Evolutionary conservation across 495 filamentous ascomycete genomes (phyloP), one percentile per base, ranked within the genome.

Genomic region (Apiosordaria backusii): DNA sequence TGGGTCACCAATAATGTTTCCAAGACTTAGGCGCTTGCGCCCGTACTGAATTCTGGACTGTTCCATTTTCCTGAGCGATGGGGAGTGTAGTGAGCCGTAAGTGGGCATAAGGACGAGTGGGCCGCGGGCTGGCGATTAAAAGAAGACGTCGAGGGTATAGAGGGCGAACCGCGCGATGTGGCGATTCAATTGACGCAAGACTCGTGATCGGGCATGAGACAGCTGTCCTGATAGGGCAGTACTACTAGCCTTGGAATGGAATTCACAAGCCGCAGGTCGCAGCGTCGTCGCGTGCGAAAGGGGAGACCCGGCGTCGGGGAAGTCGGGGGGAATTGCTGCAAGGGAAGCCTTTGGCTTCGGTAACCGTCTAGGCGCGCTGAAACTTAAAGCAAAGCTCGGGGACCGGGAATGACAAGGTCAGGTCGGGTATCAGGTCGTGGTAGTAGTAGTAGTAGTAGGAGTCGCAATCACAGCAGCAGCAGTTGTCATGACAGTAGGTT

Each of bases 1-100:
- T 2, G 96, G 96, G 80, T 98, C 94, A 70, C 95, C 95, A 59
- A 97, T 81, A 62, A 98, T 91, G 77, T 97, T 93, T 72, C 91
- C 92, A 75, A 92, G 78, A 68, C 85, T 89, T 71, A 96, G 88
- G 72, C 85, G 76, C 70, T 79, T 83, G 63, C 82, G 81, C 53
- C 82, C 81, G 74, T 86, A 86, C 73, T 72, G 82, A 79, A 83
- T 81, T 71, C 81, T 76, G 50, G 82, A 81, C 69, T 82, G 72
- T 77, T 92, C 88, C 90, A 95, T 93, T 86, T 93, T 94, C 78
- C 82, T 85, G 70, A 93, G 77, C 66, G 92, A 92, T 67, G 89
- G 88, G 71, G 90, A 91, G 70, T 84, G 80, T 65, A 88, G 79
- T 74, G 88, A 90, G 71, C 86, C 86, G 88, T 90, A 91, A 66